phyloP scores from a whole-genome alignment of 2,329 filamentous ascomycete species.

The Botrytis tulipae region DNA sequence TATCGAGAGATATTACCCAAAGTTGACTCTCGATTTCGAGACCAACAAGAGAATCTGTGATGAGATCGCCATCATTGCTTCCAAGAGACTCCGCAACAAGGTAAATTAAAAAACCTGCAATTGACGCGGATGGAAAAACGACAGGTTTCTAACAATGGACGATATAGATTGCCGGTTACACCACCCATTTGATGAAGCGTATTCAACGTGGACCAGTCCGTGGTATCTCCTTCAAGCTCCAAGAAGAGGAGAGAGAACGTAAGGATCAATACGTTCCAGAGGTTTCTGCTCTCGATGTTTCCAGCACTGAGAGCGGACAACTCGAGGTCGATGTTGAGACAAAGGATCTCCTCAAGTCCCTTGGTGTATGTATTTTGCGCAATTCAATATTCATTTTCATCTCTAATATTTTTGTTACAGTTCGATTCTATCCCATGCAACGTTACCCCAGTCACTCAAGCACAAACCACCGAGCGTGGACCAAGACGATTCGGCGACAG shows the following conservation, averaged over 20 bases:
- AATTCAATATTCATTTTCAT: neutral
- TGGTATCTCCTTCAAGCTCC: constrained; percentile 99
- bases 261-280: constrained; percentile 99
- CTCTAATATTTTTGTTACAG: constrained; percentile 50
- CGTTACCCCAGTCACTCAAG: constrained; percentile 85
- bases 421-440: constrained; percentile 98
- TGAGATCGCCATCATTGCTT: constrained; percentile 99
- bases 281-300: constrained; percentile 97
- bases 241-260: constrained; percentile 99
- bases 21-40: constrained; percentile 99
- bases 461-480: constrained; percentile 75
- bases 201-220: constrained; percentile 99
- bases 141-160: constrained; percentile 59
- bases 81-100: constrained; percentile 99
- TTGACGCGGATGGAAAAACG: constrained; percentile 42
- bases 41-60: constrained; percentile 99
- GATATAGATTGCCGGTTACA: constrained; percentile 89
- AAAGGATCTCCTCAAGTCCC: constrained; percentile 97
- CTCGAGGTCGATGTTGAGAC: constrained; percentile 96
- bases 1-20: constrained; percentile 98
- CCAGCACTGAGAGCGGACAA: constrained; percentile 90
- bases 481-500: constrained; percentile 75
- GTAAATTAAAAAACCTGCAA: constrained; percentile 46
- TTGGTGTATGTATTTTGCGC: constrained; percentile 73
- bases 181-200: constrained; percentile 99